phyloP scores from a whole-genome alignment of 2,329 filamentous ascomycete species.

The Bipolaris oryzae region DNA sequence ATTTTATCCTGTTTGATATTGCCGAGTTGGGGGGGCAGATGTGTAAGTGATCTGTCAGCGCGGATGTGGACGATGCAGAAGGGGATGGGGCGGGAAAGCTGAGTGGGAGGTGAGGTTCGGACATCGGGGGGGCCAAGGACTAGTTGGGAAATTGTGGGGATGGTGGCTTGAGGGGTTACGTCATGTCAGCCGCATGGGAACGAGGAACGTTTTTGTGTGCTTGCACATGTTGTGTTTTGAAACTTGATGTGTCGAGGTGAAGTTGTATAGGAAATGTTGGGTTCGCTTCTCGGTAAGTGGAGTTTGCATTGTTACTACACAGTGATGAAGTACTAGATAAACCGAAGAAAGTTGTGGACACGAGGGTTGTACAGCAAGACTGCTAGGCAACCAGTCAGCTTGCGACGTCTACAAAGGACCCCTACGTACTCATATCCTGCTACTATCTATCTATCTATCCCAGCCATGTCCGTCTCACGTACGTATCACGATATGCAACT shows the following conservation, averaged over 20 bases:
- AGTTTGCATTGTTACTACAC: background rate
- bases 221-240: background rate
- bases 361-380: background rate
- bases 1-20: slow-evolving; percentile 1
- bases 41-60: slow-evolving; percentile 9
- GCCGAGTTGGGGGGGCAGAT: background rate
- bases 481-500: slow-evolving; percentile 1
- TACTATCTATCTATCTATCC: background rate
- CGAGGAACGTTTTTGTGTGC: background rate
- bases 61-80: background rate
- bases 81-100: background rate
- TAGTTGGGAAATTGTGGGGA: background rate
- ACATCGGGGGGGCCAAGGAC: background rate
- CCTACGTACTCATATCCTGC: background rate
- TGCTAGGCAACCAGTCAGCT: background rate
- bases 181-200: background rate
- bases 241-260: background rate
- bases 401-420: background rate
- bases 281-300: background rate
- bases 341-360: background rate
- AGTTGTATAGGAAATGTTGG: background rate
- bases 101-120: slow-evolving; percentile 1
- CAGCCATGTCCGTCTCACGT: background rate
- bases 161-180: background rate
- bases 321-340: background rate